A percentile compares a stretch with the other conserved stretches of the same genome.
Evolutionary conservation across 106 monocot genomes (phyloP).

Genomic region (Allium cepa): DNA sequence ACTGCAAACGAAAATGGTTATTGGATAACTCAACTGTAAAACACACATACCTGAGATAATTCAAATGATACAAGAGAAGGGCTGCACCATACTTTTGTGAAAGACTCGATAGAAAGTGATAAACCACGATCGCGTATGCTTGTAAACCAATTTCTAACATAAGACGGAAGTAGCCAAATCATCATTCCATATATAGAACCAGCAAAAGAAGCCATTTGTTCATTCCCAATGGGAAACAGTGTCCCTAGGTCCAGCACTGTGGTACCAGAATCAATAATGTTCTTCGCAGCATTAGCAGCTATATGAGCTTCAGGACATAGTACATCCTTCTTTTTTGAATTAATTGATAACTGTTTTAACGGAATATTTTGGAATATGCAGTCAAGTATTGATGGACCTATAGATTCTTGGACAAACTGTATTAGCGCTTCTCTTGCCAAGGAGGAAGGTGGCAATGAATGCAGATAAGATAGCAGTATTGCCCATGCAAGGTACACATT

Average conservation of each 20-base stretch:
- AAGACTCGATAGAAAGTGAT: slow-evolving; percentile 65
- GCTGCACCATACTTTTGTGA: slow-evolving; percentile 89
- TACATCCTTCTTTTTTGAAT: slow-evolving; percentile 62
- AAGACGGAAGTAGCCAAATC: slow-evolving; percentile 84
- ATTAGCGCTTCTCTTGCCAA: slow-evolving; percentile 44
- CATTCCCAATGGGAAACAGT: slow-evolving; percentile 65
- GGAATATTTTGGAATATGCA: slow-evolving; percentile 92
- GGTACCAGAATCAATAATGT: slow-evolving; percentile 43
- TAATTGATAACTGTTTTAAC: slow-evolving; percentile 30
- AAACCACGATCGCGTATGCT: slow-evolving; percentile 74
- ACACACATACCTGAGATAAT: slow-evolving; percentile 66
- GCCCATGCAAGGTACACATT: slow-evolving; percentile 85
- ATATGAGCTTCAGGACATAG: slow-evolving; percentile 52
- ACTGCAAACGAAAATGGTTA: not conserved
- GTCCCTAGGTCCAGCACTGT: slow-evolving; percentile 43
- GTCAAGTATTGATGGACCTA: slow-evolving; percentile 60
- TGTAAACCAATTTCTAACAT: slow-evolving; percentile 90
- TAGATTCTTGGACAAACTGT: slow-evolving; percentile 70
- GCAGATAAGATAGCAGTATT: slow-evolving; percentile 63
- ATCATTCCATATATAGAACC: slow-evolving; percentile 88
- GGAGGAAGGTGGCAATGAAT: slow-evolving; percentile 64
- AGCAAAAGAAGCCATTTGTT: slow-evolving; percentile 77
- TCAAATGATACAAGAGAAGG: slow-evolving; percentile 81
- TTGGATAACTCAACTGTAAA: no score
- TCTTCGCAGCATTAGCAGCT: slow-evolving; percentile 70